Base-by-base conservation (phyloP, 495 filamentous ascomycete genomes). In the Penicillium bovifimosum region DNA sequence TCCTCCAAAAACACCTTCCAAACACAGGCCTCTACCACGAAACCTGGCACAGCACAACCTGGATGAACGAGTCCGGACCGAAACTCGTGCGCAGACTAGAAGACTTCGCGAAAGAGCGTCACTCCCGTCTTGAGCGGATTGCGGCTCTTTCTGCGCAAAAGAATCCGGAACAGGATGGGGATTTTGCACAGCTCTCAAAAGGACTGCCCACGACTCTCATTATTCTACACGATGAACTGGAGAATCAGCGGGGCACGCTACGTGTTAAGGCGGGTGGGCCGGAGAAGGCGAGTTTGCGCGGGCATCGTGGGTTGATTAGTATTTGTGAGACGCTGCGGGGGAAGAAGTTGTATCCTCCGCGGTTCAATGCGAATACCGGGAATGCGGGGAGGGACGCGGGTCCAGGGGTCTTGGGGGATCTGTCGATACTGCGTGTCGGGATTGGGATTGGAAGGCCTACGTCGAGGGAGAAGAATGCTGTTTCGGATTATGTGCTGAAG, bases 221-320 rank as follows among this genome's bases (percentile, higher is more conserved):
- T 3, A 69, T 96, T 2, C 70, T 96, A 26, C 88, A 96, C 68
- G 90, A 96, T 60, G 90, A 95, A 61, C 68, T 96, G 8, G 90
- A 96, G 62, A 75, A 76, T 39, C 69, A 75, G 20, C 57, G 88
- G 9, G 88, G 89, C 1, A 79, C 76, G 33, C 72, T 95, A 5
- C 85, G 74, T 35, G 69, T 87, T 34, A 82, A 67, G 57, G 74
- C 64, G 41, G 80, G 76, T 2, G 80, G 80, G 18, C 61, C 72
- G 5, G 67, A 75, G 43, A 58, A 38, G 72, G 80, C 79, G 41
- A 84, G 67, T 63, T 67, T 74, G 32, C 75, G 80, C 13, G 90
- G 90, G 0, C 90, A 96, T 65, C 90, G 91, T 53, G 90, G 90
- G 5, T 54, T 96, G 35, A 88, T 86, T 65, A 87, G 83, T 61